Conservation (phyloP, 176 grass and related monocot species). For the Microstegium vimineum region DNA sequence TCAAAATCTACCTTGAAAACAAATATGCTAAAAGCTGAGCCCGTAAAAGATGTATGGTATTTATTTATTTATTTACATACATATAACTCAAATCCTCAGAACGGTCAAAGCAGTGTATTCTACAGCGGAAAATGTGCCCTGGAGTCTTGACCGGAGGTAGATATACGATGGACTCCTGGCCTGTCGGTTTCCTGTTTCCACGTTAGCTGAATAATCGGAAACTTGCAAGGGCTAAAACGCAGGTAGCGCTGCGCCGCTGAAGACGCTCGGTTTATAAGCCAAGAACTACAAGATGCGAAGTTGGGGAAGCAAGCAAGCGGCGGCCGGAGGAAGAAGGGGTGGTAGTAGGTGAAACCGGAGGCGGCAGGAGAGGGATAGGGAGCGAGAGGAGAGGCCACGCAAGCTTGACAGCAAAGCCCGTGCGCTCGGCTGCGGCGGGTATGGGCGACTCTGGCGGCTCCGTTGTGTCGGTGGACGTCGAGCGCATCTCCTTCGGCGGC, state of each 20-base stretch:
- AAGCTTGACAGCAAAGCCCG: background rate
- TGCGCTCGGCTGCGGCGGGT: conserved; percentile 20
- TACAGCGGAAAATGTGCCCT: background rate
- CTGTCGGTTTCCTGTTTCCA: conserved; percentile 27
- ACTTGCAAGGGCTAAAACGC: background rate
- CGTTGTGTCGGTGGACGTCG: conserved; percentile 74
- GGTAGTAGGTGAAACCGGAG: background rate
- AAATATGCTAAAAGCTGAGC: background rate
- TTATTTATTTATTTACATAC: too few species aligned
- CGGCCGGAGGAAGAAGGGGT: background rate
- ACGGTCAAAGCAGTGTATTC: too few species aligned
- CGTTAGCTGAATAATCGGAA: conserved; percentile 12
- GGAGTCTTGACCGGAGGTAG: conserved; percentile 1
- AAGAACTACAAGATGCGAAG: conserved; percentile 32
- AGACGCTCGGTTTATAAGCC: conserved; percentile 36
- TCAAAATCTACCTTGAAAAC: background rate
- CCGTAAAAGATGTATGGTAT: background rate
- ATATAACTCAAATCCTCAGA: too few species aligned
- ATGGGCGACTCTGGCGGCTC: conserved; percentile 91
- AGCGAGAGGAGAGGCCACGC: background rate
- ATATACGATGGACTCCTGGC: conserved; percentile 10
- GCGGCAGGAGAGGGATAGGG: background rate
- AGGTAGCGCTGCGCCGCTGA: background rate
- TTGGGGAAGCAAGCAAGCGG: conserved; percentile 17
- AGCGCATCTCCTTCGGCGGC: conserved; percentile 93